Percentiles rank a stretch among this genome's conserved stretches.
Conservation (phyloP, 108 stramenopile species). For the Hondaea fermentalgiana region DNA sequence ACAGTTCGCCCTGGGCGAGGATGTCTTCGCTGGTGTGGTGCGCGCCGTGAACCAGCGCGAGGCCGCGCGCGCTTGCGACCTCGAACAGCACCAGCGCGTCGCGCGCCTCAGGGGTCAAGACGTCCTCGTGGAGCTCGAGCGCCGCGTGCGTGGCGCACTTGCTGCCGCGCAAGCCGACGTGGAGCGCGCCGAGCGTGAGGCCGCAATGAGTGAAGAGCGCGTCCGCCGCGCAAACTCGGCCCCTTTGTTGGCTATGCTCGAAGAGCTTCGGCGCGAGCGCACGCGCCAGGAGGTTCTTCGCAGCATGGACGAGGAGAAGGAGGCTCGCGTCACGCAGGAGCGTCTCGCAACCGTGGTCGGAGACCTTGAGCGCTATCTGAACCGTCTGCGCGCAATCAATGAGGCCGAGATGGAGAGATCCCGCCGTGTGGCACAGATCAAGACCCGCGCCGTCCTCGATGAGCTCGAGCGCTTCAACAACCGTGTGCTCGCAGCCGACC, state of each 20-base stretch:
- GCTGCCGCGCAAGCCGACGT: background rate
- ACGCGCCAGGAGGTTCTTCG: background rate
- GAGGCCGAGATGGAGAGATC: background rate
- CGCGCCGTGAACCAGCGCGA: conserved; percentile 2
- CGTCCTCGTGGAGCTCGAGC: background rate
- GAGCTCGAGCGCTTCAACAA: background rate
- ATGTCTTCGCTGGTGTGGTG: background rate
- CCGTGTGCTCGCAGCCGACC: background rate
- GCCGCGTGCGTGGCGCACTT: background rate
- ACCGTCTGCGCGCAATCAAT: background rate
- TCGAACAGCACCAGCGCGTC: background rate
- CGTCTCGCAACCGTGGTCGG: background rate
- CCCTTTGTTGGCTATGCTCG: background rate
- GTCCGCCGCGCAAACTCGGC: background rate
- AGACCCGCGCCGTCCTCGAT: background rate
- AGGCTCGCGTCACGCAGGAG: background rate
- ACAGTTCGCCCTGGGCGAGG: background rate
- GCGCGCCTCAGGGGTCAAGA: background rate
- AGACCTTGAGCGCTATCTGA: background rate
- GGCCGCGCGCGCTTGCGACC: background rate
- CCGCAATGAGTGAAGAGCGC: background rate
- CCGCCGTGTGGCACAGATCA: background rate
- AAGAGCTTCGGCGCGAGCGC: background rate
- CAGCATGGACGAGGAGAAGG: background rate
- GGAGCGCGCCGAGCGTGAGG: background rate